phyloP scores from a whole-genome alignment of 2,329 filamentous ascomycete species.

The Pyricularia sp. region DNA sequence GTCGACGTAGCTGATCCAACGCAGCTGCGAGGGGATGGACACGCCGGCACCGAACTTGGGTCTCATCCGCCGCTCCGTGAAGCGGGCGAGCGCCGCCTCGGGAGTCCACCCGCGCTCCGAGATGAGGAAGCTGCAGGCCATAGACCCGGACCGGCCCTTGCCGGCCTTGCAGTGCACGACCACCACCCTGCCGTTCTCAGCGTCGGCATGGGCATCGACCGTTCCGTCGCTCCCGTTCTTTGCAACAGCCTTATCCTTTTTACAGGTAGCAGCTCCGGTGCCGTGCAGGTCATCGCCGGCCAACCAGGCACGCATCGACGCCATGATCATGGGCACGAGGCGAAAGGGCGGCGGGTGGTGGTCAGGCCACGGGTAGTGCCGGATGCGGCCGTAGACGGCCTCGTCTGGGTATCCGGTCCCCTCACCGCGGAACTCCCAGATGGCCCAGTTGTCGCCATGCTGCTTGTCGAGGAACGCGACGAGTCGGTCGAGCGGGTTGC shows the following conservation, averaged over 20 bases:
- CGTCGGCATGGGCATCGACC: conserved; percentile 9
- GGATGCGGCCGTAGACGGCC: conserved; percentile 75
- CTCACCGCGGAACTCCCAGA: conserved; percentile 97
- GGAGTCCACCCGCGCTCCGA: conserved; percentile 62
- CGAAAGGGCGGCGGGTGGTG: conserved; percentile 93
- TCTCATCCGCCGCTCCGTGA: conserved; percentile 80
- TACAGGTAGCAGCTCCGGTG: conserved; percentile 9
- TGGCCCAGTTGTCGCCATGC: conserved; percentile 78
- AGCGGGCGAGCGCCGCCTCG: conserved; percentile 42
- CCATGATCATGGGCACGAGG: conserved; percentile 81
- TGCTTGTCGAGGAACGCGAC: conserved; percentile 81
- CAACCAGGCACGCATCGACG: conserved; percentile 86
- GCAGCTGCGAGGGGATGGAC: conserved; percentile 83
- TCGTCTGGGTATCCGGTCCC: conserved; percentile 91
- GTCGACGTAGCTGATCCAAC: conserved; percentile 84
- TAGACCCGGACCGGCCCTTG: conserved; percentile 85
- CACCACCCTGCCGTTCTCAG: conserved; percentile 49
- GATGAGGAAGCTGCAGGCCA: conserved; percentile 83
- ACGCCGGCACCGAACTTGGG: conserved; percentile 82
- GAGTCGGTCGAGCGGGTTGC: conserved; percentile 81
- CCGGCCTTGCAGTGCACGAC: conserved; percentile 97
- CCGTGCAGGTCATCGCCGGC: conserved; percentile 36
- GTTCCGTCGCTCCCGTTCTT: conserved; percentile 9
- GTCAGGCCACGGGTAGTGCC: conserved; percentile 93
- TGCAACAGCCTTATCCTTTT: conserved; percentile 3